Evolutionary conservation across 192 early-diverging fungal genomes (phyloP), one percentile per base, ranked within the genome.

Genomic region (Dissophora ornata): DNA sequence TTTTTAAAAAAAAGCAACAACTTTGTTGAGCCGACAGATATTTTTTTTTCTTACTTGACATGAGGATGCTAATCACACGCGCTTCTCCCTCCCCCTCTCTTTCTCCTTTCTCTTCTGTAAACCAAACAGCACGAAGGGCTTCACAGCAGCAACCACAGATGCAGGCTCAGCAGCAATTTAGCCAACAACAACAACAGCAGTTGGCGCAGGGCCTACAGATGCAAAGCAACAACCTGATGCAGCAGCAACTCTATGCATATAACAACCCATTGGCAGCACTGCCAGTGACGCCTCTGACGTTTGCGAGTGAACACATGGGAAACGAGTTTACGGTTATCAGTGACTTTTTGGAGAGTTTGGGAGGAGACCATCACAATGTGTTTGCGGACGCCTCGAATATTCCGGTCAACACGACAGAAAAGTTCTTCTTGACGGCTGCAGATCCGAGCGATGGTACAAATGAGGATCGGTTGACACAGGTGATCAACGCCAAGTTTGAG

Each of bases 401-500:
- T 10, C 69, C 71, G 18, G 65, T 82, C 42, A 88, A 87, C 55
- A 85, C 86, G n/a, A 86, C 92, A 21, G 95, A 96, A 54, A 91
- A 91, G 50, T 98, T 96, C 77, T 88, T 95, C 57, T 85, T 97
- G 42, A 95, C 92, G 4, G 96, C 96, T 1, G 97, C 97, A 0
- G 96, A 98, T 71, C 97, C 97, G 0, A 86, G 82, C 30, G 93
- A 96, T 69, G 92, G 92, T 18, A 88, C 89, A 24, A 86, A 90
- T 10, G 94, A 96, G 73, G 96, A 95, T 64, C 90, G 95, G 68
- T 83, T 98, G 61, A 93, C 87, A 21, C 91, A 94, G 63, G 92
- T 98, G 21, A 95, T 98, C 71, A 91, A 91, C 69, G 97, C 97
- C 26, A 98, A 98, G 77, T 95, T 94, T 58, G 94, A 98, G 62